These are phyloP conservation scores for Tolypocladium sp. DNA, from an alignment of 2,329 filamentous ascomycete genomes.

Conservation along the genomic window DNA sequence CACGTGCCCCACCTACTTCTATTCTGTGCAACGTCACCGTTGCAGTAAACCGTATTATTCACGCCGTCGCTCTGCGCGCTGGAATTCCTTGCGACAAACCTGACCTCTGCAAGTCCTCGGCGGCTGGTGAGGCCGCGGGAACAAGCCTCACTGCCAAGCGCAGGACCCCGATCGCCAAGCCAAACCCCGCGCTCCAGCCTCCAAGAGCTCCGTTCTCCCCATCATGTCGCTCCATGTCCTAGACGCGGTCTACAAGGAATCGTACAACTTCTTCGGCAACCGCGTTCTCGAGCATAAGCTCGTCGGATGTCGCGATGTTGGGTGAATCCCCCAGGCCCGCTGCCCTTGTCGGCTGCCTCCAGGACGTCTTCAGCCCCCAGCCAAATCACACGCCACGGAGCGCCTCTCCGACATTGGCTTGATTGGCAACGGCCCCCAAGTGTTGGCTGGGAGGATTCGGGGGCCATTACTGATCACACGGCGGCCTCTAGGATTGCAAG, in stretches of 20 bases:
- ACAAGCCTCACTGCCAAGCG: not conserved
- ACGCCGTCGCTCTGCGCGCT: not conserved
- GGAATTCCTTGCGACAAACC: not conserved
- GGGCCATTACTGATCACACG: not conserved
- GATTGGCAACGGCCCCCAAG: not conserved
- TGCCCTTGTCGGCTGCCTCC: not conserved
- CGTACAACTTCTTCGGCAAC: not conserved
- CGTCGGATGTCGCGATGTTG: not conserved
- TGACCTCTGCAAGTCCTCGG: not conserved
- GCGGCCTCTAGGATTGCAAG: not conserved
- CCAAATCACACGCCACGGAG: not conserved
- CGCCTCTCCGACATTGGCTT: not conserved
- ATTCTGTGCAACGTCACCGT: not conserved
- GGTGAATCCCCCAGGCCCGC: not conserved
- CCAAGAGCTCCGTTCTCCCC: not conserved
- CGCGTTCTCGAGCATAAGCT: not conserved
- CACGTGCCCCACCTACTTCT: not conserved
- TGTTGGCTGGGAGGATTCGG: not conserved
- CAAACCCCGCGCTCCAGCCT: not conserved
- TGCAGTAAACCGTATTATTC: not conserved
- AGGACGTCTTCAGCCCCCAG: not conserved
- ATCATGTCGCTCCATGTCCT: not conserved
- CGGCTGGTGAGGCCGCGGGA: not conserved
- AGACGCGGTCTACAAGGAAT: not conserved
- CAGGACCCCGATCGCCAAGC: not conserved